These are phyloP conservation scores for Dendrobium huoshanense DNA, from an alignment of 106 monocot species.

Conservation along the genomic window DNA sequence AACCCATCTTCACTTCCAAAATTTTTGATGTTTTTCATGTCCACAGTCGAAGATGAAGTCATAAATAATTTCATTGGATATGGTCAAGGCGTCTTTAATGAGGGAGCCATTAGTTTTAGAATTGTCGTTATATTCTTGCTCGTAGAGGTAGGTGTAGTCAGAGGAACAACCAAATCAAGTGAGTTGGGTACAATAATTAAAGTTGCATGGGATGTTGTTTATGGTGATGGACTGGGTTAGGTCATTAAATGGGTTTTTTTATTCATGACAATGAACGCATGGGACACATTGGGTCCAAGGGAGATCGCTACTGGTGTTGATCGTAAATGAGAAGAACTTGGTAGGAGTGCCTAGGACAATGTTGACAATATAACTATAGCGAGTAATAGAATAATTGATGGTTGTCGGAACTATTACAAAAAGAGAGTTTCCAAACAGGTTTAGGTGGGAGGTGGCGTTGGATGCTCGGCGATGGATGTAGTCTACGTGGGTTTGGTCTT, in stretches of 20 bases:
- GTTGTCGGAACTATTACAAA: background rate
- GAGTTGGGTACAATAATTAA: no score
- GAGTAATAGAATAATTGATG: no score
- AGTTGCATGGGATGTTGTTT: background rate
- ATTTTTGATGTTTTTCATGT: slow-evolving; percentile 11
- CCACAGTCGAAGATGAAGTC: slow-evolving; percentile 41
- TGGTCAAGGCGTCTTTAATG: background rate
- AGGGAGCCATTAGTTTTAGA: slow-evolving; percentile 13
- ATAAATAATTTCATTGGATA: slow-evolving; percentile 15
- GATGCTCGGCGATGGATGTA: slow-evolving; percentile 6
- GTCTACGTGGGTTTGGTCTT: background rate
- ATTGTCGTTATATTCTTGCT: slow-evolving; percentile 17
- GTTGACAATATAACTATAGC: no score
- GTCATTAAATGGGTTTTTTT: slow-evolving; percentile 5
- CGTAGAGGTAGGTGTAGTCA: slow-evolving; percentile 17
- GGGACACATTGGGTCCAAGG: slow-evolving; percentile 9
- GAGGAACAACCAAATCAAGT: background rate
- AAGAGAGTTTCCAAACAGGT: slow-evolving; percentile 2
- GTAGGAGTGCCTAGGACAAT: background rate
- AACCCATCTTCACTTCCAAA: slow-evolving; percentile 3
- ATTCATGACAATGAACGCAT: background rate
- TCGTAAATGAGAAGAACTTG: background rate
- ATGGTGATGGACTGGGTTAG: slow-evolving; percentile 8
- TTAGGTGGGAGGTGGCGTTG: background rate
- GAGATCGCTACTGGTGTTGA: slow-evolving; percentile 23